phyloP scores from a whole-genome alignment of 169 alveolate species.

The Plasmodium malariae region DNA sequence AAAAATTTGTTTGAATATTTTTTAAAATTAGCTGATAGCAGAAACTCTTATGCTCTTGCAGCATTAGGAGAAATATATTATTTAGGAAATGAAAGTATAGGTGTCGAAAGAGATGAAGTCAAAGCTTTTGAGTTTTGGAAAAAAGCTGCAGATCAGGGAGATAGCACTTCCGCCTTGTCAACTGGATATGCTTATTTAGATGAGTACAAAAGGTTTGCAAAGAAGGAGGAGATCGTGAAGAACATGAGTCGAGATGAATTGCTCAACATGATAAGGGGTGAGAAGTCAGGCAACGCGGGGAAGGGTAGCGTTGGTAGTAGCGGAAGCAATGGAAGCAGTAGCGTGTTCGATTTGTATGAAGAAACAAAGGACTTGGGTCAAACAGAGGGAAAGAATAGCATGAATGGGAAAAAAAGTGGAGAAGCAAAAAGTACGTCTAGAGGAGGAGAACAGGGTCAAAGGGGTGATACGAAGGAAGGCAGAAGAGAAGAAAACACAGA shows the following conservation, averaged over 20 bases:
- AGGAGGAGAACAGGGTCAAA: too few relatives aligned
- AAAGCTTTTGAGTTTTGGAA: slow-evolving; percentile 89
- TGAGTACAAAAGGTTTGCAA: slow-evolving; percentile 73
- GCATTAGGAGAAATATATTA: slow-evolving; percentile 89
- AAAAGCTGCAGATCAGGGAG: slow-evolving; percentile 91
- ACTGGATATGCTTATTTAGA: slow-evolving; percentile 84
- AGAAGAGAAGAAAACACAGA: too few relatives aligned
- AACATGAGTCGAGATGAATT: slow-evolving; percentile 31
- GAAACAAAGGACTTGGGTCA: too few relatives aligned
- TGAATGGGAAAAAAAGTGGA: not conserved
- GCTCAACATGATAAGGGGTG: slow-evolving; percentile 13
- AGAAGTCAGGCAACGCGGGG: not conserved
- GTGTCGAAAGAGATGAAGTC: slow-evolving; percentile 83
- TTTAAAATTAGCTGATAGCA: slow-evolving; percentile 76
- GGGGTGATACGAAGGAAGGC: too few relatives aligned
- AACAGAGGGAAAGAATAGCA: too few relatives aligned
- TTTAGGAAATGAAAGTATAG: slow-evolving; percentile 87
- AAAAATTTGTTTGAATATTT: slow-evolving; percentile 80
- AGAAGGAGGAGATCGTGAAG: slow-evolving; percentile 32
- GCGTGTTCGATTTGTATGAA: too few relatives aligned
- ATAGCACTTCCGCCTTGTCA: slow-evolving; percentile 89
- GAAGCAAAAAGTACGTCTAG: too few relatives aligned
- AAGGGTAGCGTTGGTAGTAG: not conserved
- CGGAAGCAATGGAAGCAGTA: not conserved
- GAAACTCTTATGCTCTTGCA: slow-evolving; percentile 78